Evolutionary conservation across 768 basidiomycete species (phyloP).

Genomic region (Podaxis pistillaris): DNA sequence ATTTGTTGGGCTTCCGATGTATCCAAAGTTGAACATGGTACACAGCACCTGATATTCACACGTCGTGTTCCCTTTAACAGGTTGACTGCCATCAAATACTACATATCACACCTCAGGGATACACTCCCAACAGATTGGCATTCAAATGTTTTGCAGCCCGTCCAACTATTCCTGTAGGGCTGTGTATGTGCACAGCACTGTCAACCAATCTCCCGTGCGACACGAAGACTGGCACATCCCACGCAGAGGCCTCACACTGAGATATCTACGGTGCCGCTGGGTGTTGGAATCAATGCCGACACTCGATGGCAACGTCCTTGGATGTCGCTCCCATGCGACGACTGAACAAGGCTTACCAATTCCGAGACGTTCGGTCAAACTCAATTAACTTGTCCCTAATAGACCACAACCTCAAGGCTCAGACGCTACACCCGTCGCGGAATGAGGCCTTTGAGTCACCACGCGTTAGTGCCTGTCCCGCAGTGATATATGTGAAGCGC

Average conservation of each 20-base stretch:
- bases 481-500: neutral
- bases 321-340: neutral
- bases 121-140: neutral
- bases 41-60: neutral
- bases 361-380: constrained; percentile 9
- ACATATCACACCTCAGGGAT: neutral
- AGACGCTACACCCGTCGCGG: neutral
- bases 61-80: neutral
- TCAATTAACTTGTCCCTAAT: neutral
- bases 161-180: neutral
- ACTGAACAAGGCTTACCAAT: neutral
- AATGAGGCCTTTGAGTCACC: neutral
- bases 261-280: neutral
- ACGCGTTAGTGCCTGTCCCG: neutral
- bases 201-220: neutral
- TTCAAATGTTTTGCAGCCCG: neutral
- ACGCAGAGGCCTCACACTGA: neutral
- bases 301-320: neutral
- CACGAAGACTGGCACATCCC: neutral
- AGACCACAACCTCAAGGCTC: neutral
- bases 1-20: neutral
- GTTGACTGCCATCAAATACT: neutral
- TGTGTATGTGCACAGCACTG: neutral
- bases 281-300: neutral
- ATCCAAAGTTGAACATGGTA: neutral